Percentiles rank a stretch among this genome's conserved stretches.
These are phyloP conservation scores for Xylaria sp. DNA, from an alignment of 2,329 filamentous ascomycete genomes.

Conservation along the genomic window DNA sequence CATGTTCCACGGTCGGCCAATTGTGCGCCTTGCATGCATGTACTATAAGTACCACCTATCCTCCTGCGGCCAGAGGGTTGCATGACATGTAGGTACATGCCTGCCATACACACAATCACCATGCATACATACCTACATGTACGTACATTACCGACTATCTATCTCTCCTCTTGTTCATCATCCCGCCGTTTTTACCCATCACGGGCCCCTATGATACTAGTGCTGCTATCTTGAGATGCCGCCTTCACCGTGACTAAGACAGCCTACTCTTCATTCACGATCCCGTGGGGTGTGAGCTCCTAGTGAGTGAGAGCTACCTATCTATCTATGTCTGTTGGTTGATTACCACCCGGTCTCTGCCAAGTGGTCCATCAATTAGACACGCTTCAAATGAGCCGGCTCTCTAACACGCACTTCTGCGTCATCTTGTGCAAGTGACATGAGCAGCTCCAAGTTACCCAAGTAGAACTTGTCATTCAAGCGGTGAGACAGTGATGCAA, in stretches of 20 bases:
- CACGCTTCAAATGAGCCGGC: conserved; percentile 8
- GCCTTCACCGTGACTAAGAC: conserved; percentile 6
- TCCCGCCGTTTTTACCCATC: conserved; percentile 11
- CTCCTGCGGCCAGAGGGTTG: conserved; percentile 34
- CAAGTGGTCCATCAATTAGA: not conserved
- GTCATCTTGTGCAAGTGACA: conserved; percentile 14
- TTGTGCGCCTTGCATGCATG: conserved; percentile 34
- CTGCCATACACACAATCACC: conserved; percentile 31
- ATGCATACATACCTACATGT: conserved; percentile 27
- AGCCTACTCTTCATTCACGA: conserved; percentile 10
- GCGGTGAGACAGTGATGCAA: conserved; percentile 28
- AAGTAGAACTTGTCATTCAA: conserved; percentile 17
- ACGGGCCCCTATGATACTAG: not conserved
- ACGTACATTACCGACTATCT: conserved; percentile 28
- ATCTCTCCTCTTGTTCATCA: conserved; percentile 13
- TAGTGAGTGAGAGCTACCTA: not conserved
- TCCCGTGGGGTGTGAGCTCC: conserved; percentile 11
- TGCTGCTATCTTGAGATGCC: not conserved
- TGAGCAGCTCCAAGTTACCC: conserved; percentile 2
- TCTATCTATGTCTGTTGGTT: conserved; percentile 5
- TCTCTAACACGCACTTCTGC: conserved; percentile 1
- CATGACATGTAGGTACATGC: conserved; percentile 37
- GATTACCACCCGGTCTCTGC: conserved; percentile 1
- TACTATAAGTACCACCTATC: conserved; percentile 23
- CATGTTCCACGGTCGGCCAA: conserved; percentile 37